Evolutionary conservation across 2,329 filamentous ascomycete genomes (phyloP), one percentile per base, ranked within the genome.

Genomic region (Whalleya microplaca): DNA sequence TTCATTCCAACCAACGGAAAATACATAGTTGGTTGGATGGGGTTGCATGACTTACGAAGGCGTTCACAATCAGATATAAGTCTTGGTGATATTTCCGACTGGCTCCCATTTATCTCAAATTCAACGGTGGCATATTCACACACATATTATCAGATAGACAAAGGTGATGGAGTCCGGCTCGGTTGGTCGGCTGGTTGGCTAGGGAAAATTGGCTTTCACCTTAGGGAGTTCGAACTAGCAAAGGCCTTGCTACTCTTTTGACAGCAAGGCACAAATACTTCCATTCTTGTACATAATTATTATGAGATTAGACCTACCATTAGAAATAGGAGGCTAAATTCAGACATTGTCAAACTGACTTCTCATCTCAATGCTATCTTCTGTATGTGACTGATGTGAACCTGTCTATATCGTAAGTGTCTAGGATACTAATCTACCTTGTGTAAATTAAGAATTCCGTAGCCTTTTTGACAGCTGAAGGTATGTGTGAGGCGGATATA

Each of bases 21-120:
- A 47, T 18, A 37, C 3, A 37, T 29, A 37, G 32, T 8, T 14
- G 32, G 32, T 3, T 37, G 32, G 14, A 16, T 12, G 48, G 47
- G 41, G 40, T 42, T 51, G 21, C 48, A 50, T 37, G 32, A 40
- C 14, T 60, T 43, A 62, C 41, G 59, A 62, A 10, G 48, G 56
- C 52, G 23, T 45, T 43, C 41, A 5, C 32, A 3, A 21, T 47
- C 32, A 9, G 12, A 14, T 21, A 32, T 45, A n/a, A 44, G 48
- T 56, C 53, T 59, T 57, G 61, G 58, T 56, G 58, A 61, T 29
- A 59, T 55, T 52, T 48, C 14, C 9, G 10, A 16, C 27, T 29
- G 27, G 27, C 27, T 29, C 27, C 27, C 27, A 5, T 29, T 12
- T 29, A 5, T 29, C 27, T 5, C 27, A 37, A 37, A 3, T 37